Percentiles rank a stretch among this genome's conserved stretches.
Conservation (phyloP, 176 grass and related monocot species). For the Avena eriantha region DNA sequence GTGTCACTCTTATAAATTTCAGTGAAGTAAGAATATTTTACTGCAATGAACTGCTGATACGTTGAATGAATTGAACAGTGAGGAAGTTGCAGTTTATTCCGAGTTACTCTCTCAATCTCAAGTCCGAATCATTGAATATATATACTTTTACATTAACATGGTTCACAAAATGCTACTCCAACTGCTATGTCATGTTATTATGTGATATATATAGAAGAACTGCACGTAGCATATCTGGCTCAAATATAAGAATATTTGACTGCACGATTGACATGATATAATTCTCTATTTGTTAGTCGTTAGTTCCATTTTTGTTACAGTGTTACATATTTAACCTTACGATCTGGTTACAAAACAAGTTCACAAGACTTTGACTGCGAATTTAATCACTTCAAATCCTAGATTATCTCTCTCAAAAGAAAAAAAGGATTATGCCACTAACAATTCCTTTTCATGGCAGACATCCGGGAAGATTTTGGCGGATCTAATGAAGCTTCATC, state of each 20-base stretch:
- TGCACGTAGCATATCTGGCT: background rate
- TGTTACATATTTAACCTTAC: conserved; percentile 36
- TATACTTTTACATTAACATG: background rate
- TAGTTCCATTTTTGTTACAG: conserved; percentile 3
- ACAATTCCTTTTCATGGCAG: conserved; percentile 49
- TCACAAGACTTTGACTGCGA: conserved; percentile 13
- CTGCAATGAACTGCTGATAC: background rate
- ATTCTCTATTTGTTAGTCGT: background rate
- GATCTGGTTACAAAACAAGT: background rate
- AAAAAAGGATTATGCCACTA: background rate
- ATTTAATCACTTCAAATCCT: conserved; percentile 12
- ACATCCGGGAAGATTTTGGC: conserved; percentile 40
- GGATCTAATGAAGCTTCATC: conserved; percentile 46
- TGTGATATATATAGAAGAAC: background rate
- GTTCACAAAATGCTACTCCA: too few species aligned
- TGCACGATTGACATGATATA: background rate
- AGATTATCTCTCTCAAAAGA: background rate
- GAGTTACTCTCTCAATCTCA: background rate
- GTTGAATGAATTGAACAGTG: background rate
- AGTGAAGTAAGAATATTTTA: background rate
- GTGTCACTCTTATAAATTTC: background rate
- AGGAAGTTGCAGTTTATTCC: conserved; percentile 1
- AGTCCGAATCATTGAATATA: background rate
- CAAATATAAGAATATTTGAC: conserved; percentile 2
- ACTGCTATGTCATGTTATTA: too few species aligned